These are phyloP conservation scores for Marasmius sp. DNA, from an alignment of 1,284 basidiomycete genomes.

Conservation along the genomic window DNA sequence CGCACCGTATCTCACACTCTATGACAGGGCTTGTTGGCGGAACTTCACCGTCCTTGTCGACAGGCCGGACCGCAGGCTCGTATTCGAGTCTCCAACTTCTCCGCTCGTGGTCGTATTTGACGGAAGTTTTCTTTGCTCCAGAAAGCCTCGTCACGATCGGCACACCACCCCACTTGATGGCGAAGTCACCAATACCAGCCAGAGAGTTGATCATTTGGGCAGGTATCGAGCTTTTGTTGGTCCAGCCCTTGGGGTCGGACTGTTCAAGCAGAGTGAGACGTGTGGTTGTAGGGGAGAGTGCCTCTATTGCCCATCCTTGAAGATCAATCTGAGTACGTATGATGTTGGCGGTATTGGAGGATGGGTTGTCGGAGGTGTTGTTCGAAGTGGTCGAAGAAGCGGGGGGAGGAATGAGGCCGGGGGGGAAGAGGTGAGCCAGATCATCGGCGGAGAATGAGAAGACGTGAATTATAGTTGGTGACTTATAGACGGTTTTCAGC, in stretches of 20 bases:
- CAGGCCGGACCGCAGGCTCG: conserved; percentile 46
- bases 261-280: conserved; percentile 95
- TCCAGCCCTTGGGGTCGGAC: conserved; percentile 97
- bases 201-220: conserved; percentile 87
- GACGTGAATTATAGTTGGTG: conserved; percentile 91
- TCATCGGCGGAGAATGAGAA: conserved; percentile 84
- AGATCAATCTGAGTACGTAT: conserved; percentile 95
- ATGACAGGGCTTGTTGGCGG: conserved; percentile 49
- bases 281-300: conserved; percentile 93
- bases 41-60: conserved; percentile 10
- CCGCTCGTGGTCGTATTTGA: conserved; percentile 88
- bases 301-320: conserved; percentile 96
- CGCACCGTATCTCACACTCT: conserved; percentile 94
- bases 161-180: conserved; percentile 93
- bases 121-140: conserved; percentile 75
- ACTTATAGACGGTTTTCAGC: conserved; percentile 96
- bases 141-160: conserved; percentile 84
- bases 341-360: conserved; percentile 69
- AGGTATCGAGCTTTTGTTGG: conserved; percentile 92
- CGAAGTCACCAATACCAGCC: conserved; percentile 90
- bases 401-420: not conserved
- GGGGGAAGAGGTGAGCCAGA: not conserved
- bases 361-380: conserved; percentile 78
- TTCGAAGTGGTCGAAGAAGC: conserved; percentile 58
- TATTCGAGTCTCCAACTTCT: conserved; percentile 86